These are phyloP conservation scores for Clonostachys solani DNA, from an alignment of 2,329 filamentous ascomycete genomes.

Conservation along the genomic window DNA sequence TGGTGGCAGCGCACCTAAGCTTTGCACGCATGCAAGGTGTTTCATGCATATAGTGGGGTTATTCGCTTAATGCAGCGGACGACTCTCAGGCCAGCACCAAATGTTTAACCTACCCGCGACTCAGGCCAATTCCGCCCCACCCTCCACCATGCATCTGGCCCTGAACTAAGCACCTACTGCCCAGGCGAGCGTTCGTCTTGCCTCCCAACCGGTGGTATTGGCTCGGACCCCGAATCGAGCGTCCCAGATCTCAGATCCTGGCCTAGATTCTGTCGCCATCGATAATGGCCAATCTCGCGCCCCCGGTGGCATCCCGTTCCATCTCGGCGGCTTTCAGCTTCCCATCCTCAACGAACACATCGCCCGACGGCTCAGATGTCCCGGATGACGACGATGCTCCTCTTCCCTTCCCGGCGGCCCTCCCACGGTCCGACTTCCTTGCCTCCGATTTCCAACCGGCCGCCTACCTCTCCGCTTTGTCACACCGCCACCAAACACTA, in stretches of 20 bases:
- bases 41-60: too few relatives aligned
- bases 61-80: too few relatives aligned
- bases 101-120: too few relatives aligned
- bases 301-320: slow-evolving; percentile 1
- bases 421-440: slow-evolving; percentile 81
- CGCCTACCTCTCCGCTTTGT: slow-evolving; percentile 73
- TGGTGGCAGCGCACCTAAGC: too few relatives aligned
- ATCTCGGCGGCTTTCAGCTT: slow-evolving; percentile 12
- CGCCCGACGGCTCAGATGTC: slow-evolving; percentile 26
- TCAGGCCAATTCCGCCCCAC: neutral
- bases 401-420: slow-evolving; percentile 83
- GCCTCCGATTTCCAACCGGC: slow-evolving; percentile 72
- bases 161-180: too few relatives aligned
- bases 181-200: too few relatives aligned
- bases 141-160: slow-evolving; percentile 3
- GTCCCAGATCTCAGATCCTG: too few relatives aligned
- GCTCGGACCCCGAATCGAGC: too few relatives aligned
- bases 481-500: slow-evolving; percentile 89
- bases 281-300: slow-evolving; percentile 17
- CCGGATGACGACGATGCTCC: slow-evolving; percentile 56
- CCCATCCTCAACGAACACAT: slow-evolving; percentile 13
- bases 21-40: too few relatives aligned
- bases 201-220: too few relatives aligned
- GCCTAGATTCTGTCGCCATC: slow-evolving; percentile 1
- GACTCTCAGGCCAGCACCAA: too few relatives aligned